Conservation (phyloP, 306 rosid genomes). For the Crotalaria pallida region DNA sequence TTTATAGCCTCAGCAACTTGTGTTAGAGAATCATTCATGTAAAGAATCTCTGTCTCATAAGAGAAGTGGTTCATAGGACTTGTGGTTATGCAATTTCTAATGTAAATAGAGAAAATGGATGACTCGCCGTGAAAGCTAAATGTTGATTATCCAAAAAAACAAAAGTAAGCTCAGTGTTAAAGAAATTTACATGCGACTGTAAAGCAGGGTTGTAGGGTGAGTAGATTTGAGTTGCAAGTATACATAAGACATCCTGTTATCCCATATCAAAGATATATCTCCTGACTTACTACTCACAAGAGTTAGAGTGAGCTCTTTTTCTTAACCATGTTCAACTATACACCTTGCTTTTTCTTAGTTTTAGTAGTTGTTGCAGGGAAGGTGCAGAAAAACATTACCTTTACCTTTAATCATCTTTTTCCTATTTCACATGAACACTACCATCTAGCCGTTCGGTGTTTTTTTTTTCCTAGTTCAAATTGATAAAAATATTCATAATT, state of each 20-base stretch:
- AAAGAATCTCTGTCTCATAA: not conserved
- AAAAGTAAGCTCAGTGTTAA: too few relatives aligned
- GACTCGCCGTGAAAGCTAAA: not conserved
- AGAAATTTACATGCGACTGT: not conserved
- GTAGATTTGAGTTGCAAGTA: constrained; percentile 12
- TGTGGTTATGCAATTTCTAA: not conserved
- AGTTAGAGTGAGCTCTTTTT: not conserved
- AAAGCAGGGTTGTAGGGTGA: not conserved
- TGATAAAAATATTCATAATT: constrained; percentile 25
- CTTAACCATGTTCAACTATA: not conserved
- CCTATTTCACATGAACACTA: not conserved
- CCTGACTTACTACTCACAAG: too few relatives aligned
- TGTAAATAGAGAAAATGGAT: not conserved
- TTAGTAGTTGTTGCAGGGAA: not conserved
- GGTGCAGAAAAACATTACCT: not conserved
- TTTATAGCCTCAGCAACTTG: not conserved
- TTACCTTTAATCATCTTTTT: not conserved
- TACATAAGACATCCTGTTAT: not conserved
- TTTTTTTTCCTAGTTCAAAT: not conserved
- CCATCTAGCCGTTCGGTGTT: not conserved
- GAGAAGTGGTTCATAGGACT: not conserved
- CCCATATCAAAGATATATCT: not conserved
- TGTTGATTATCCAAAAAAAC: too few relatives aligned
- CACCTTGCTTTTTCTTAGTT: not conserved
- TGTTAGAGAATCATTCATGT: constrained; percentile 2